Percentiles rank a stretch among this genome's conserved stretches.
Conservation (phyloP, 495 filamentous ascomycete genomes). For the Zalerion maritima region DNA sequence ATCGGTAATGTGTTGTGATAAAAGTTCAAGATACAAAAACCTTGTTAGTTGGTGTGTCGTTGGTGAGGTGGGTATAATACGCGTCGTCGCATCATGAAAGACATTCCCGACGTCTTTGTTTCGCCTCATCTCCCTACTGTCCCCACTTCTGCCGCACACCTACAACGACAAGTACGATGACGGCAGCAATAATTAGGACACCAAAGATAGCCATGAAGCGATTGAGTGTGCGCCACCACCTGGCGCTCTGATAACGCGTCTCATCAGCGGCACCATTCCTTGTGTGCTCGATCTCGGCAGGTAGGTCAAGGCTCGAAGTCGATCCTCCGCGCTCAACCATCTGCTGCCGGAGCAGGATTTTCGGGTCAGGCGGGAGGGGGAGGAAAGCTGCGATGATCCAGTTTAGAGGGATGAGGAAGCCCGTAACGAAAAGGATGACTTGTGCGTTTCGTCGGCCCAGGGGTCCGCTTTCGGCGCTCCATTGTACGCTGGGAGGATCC, state of each 20-base stretch:
- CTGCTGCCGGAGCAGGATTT: too few relatives aligned
- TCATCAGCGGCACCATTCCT: slow-evolving; percentile 37
- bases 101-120: too few relatives aligned
- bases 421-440: slow-evolving; percentile 72
- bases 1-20: too few relatives aligned
- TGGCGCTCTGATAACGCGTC: slow-evolving; percentile 59
- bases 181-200: slow-evolving; percentile 56
- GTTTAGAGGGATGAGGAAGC: slow-evolving; percentile 77
- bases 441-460: slow-evolving; percentile 64
- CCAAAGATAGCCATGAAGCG: slow-evolving; percentile 73
- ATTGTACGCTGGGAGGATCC: slow-evolving; percentile 57
- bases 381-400: slow-evolving; percentile 82
- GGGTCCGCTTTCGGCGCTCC: slow-evolving; percentile 38
- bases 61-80: too few relatives aligned
- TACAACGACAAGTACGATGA: slow-evolving; percentile 52
- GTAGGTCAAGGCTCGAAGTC: slow-evolving; percentile 12
- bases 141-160: slow-evolving; percentile 29
- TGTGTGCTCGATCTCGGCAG: slow-evolving; percentile 30
- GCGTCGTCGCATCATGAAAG: too few relatives aligned
- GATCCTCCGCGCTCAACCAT: slow-evolving; percentile 24
- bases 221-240: slow-evolving; percentile 90
- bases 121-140: too few relatives aligned
- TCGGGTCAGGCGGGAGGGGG: slow-evolving; percentile 51
- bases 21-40: too few relatives aligned
- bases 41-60: too few relatives aligned